These are phyloP conservation scores for Pouteria campechiana DNA, from an alignment of 179 eudicot genomes.

Conservation along the genomic window DNA sequence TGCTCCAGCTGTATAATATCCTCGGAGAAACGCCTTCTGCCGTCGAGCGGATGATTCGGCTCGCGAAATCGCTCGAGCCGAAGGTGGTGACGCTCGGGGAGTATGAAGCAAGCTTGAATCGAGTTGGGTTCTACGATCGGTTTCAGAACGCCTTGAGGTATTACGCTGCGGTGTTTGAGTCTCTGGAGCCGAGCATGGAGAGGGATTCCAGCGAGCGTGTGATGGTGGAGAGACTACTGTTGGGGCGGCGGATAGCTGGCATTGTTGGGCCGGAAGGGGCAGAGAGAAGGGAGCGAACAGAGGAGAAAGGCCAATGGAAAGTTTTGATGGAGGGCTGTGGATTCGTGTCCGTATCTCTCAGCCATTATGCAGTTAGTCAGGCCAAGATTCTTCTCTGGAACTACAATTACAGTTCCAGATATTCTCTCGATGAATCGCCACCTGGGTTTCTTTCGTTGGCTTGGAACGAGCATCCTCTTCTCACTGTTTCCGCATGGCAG, in stretches of 20 bases:
- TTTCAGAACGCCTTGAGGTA: conserved; percentile 52
- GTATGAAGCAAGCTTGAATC: conserved; percentile 67
- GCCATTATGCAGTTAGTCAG: conserved; percentile 88
- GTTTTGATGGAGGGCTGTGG: conserved; percentile 54
- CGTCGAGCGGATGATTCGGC: conserved; percentile 44
- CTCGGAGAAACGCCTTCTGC: conserved; percentile 32
- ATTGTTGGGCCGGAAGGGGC: conserved; percentile 40
- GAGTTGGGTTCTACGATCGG: conserved; percentile 35
- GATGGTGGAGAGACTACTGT: conserved; percentile 38
- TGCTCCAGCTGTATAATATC: conserved; percentile 72
- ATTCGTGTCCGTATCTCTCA: conserved; percentile 43
- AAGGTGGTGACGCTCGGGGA: conserved; percentile 68
- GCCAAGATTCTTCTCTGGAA: conserved; percentile 72
- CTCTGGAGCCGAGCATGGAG: conserved; percentile 56
- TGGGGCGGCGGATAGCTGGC: conserved; percentile 55
- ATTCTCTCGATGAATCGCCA: conserved; percentile 35
- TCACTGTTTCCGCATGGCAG: conserved; percentile 94
- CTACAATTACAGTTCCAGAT: conserved; percentile 53
- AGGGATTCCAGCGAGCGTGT: conserved; percentile 54
- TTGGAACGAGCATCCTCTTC: conserved; percentile 67
- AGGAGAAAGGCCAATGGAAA: conserved; percentile 57
- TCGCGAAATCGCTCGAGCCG: conserved; percentile 67
- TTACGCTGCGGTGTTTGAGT: conserved; percentile 63
- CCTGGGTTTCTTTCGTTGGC: conserved; percentile 76
- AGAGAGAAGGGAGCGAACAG: conserved; percentile 46